Evolutionary conservation across 2,329 filamentous ascomycete genomes (phyloP).

Genomic region (Trichoderma oligosporum): DNA sequence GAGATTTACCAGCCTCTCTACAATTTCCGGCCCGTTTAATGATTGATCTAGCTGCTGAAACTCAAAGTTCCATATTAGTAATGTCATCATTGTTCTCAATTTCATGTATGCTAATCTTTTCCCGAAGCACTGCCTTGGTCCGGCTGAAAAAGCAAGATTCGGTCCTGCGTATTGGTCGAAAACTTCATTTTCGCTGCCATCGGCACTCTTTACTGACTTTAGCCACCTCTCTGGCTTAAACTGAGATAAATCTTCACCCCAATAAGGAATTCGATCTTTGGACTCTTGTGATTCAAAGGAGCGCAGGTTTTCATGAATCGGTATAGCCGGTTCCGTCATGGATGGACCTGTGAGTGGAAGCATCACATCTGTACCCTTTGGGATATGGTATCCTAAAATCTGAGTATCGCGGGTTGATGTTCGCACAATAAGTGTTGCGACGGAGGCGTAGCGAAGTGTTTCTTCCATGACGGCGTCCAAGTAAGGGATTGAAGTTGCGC

Average conservation of each 20-base stretch:
- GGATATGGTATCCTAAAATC: conserved; percentile 33
- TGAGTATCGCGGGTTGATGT: conserved; percentile 32
- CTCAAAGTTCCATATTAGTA: conserved; percentile 40
- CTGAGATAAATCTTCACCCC: conserved; percentile 30
- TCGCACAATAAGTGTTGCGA: conserved; percentile 31
- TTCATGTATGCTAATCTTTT: conserved; percentile 36
- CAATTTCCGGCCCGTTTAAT: conserved; percentile 23
- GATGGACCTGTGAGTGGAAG: conserved; percentile 30
- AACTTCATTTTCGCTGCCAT: conserved; percentile 20
- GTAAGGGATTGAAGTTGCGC: conserved; percentile 29
- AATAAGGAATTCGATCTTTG: conserved; percentile 28
- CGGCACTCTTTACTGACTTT: conserved; percentile 14
- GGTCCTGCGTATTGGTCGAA: conserved; percentile 37
- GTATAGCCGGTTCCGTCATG: conserved; percentile 27
- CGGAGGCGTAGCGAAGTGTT: conserved; percentile 31
- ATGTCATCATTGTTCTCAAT: conserved; percentile 34
- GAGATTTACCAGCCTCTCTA: conserved; percentile 27
- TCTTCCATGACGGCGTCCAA: conserved; percentile 40
- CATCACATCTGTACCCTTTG: conserved; percentile 34
- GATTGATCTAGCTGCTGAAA: conserved; percentile 22
- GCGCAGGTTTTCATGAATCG: conserved; percentile 29
- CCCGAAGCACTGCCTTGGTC: conserved; percentile 39
- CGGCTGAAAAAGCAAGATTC: conserved; percentile 35
- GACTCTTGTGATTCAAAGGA: conserved; percentile 26
- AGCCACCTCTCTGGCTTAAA: conserved; percentile 41